These are phyloP conservation scores for Salvia rosmarinus DNA, from an alignment of 257 asterid species.

Conservation along the genomic window DNA sequence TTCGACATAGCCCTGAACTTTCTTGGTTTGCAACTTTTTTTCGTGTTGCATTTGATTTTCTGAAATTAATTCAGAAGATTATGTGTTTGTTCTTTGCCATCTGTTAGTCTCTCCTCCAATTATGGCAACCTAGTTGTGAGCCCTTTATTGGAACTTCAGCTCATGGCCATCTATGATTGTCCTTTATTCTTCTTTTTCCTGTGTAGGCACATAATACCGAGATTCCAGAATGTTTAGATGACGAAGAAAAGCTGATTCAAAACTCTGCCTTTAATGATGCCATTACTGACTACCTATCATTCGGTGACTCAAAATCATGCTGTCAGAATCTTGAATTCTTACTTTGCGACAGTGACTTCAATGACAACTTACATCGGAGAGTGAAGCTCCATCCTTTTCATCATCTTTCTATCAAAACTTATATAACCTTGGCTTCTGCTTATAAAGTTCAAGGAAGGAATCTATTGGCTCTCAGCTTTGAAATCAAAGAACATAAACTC, in stretches of 20 bases:
- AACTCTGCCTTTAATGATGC: slow-evolving; percentile 39
- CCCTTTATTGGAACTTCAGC: too few species aligned
- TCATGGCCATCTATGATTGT: neutral
- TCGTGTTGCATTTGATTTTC: neutral
- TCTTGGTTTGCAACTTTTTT: neutral
- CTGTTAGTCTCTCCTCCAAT: too few species aligned
- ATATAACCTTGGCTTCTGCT: slow-evolving; percentile 61
- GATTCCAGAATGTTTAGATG: slow-evolving; percentile 16
- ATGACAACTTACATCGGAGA: slow-evolving; percentile 1
- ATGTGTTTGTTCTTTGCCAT: too few species aligned
- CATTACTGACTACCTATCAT: slow-evolving; percentile 51
- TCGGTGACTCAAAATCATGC: slow-evolving; percentile 46
- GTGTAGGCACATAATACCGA: slow-evolving; percentile 41
- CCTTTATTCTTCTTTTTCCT: neutral
- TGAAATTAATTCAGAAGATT: neutral
- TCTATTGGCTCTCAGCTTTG: slow-evolving; percentile 36
- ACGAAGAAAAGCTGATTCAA: slow-evolving; percentile 38
- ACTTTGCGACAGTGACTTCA: slow-evolving; percentile 27
- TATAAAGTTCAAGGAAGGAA: slow-evolving; percentile 53
- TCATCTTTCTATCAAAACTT: slow-evolving; percentile 54
- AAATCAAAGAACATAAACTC: slow-evolving; percentile 21
- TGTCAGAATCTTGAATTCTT: slow-evolving; percentile 66
- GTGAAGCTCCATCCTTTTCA: slow-evolving; percentile 51
- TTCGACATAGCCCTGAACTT: neutral
- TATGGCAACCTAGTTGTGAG: neutral